A percentile compares a stretch with the other conserved stretches of the same genome.
Evolutionary conservation across 2,329 filamentous ascomycete species (phyloP).

Genomic region (Curvularia lunata): DNA sequence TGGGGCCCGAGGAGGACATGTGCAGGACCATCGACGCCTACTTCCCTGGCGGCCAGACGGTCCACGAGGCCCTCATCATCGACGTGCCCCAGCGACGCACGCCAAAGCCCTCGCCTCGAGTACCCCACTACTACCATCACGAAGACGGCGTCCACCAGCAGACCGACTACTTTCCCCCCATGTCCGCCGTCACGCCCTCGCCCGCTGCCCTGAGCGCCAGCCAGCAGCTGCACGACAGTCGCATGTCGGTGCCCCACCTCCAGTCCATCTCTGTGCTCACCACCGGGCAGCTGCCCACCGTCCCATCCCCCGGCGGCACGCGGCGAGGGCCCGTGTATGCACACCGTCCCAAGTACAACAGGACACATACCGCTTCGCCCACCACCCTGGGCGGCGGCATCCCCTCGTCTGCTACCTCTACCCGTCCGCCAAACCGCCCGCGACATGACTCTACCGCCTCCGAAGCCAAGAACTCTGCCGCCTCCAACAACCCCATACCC

Average conservation of each 20-base stretch:
- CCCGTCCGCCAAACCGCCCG: slow-evolving; percentile 40
- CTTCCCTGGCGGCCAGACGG: slow-evolving; percentile 83
- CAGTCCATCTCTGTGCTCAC: slow-evolving; percentile 78
- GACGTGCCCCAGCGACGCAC: slow-evolving; percentile 80
- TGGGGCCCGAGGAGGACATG: slow-evolving; percentile 89
- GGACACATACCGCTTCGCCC: slow-evolving; percentile 82
- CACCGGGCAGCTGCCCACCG: slow-evolving; percentile 77
- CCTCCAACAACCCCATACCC: slow-evolving; percentile 59
- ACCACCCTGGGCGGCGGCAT: slow-evolving; percentile 61
- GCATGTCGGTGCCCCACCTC: slow-evolving; percentile 49
- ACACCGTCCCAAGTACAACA: slow-evolving; percentile 66
- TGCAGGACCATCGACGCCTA: slow-evolving; percentile 77
- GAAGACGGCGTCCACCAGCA: slow-evolving; percentile 72
- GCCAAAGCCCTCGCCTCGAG: slow-evolving; percentile 78
- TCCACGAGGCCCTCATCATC: slow-evolving; percentile 90
- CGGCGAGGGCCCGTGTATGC: slow-evolving; percentile 53
- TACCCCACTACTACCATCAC: slow-evolving; percentile 57
- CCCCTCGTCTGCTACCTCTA: slow-evolving; percentile 50
- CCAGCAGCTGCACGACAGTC: slow-evolving; percentile 46
- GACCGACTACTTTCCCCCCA: slow-evolving; percentile 83
- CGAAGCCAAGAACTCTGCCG: slow-evolving; percentile 52
- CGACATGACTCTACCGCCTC: slow-evolving; percentile 52
- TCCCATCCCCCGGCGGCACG: slow-evolving; percentile 81
- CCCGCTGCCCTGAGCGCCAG: slow-evolving; percentile 47
- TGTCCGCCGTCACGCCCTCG: slow-evolving; percentile 54